These are phyloP conservation scores for Leccinum arenicola DNA, from an alignment of 768 basidiomycete species.

Conservation along the genomic window DNA sequence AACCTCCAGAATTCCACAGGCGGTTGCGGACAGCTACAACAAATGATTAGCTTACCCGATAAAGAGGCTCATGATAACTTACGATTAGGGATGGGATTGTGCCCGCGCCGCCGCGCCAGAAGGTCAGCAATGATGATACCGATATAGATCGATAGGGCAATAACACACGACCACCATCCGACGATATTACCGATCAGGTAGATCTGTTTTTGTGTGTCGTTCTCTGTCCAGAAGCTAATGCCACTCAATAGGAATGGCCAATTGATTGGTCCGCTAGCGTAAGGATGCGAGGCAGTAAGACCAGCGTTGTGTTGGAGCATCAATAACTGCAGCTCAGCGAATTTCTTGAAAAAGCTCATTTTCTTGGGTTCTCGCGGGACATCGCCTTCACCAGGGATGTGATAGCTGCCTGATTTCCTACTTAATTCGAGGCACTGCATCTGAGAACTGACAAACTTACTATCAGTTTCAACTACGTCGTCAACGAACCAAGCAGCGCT, in stretches of 20 bases:
- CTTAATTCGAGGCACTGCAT: slow-evolving; percentile 5
- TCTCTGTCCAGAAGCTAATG: slow-evolving; percentile 98
- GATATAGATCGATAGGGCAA: slow-evolving; percentile 82
- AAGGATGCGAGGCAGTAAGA: slow-evolving; percentile 94
- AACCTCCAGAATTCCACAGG: slow-evolving; percentile 92
- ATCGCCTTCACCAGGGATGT: slow-evolving; percentile 46
- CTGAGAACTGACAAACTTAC: slow-evolving; percentile 41
- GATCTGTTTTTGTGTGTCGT: slow-evolving; percentile 82
- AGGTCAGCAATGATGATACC: slow-evolving; percentile 90
- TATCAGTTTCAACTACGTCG: slow-evolving; percentile 68
- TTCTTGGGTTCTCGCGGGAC: slow-evolving; percentile 67
- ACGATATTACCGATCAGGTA: slow-evolving; percentile 94
- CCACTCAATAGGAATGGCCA: slow-evolving; percentile 98
- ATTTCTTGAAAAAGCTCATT: slow-evolving; percentile 94
- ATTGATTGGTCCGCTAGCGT: slow-evolving; percentile 92
- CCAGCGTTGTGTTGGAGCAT: slow-evolving; percentile 99
- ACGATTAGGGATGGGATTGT: slow-evolving; percentile 88
- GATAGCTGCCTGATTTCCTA: slow-evolving; percentile 53
- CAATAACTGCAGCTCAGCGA: slow-evolving; percentile 85
- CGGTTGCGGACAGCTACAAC: slow-evolving; percentile 83
- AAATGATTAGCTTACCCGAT: neutral
- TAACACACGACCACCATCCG: slow-evolving; percentile 92
- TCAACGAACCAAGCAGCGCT: slow-evolving; percentile 88
- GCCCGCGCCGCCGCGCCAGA: slow-evolving; percentile 78
- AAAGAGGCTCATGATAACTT: slow-evolving; percentile 33